Percentiles rank a stretch among this genome's conserved stretches.
Conservation (phyloP, 495 filamentous ascomycete genomes). For the Penicillium robsamsonii region DNA sequence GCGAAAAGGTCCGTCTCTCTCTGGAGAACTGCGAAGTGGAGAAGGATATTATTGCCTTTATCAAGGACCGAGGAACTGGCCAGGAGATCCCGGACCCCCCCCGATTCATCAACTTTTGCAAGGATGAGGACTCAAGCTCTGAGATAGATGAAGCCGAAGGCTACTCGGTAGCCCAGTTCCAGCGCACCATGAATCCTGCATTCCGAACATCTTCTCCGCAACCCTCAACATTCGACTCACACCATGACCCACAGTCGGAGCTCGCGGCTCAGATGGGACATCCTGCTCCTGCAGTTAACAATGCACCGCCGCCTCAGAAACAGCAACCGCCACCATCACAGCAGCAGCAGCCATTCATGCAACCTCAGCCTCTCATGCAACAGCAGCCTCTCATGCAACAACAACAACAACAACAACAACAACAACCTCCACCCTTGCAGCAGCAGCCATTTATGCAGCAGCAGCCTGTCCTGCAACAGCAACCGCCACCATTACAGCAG, state of each 20-base stretch:
- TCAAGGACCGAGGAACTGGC: slow-evolving; percentile 84
- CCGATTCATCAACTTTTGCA: slow-evolving; percentile 97
- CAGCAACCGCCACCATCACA: slow-evolving; percentile 7
- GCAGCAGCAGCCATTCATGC: not conserved
- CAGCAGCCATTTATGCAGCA: not conserved
- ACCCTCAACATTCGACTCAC: slow-evolving; percentile 82
- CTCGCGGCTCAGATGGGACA: slow-evolving; percentile 64
- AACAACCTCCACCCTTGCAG: not conserved
- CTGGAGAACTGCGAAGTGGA: slow-evolving; percentile 95
- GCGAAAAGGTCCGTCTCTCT: slow-evolving; percentile 93
- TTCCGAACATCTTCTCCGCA: slow-evolving; percentile 90
- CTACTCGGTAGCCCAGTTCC: slow-evolving; percentile 94
- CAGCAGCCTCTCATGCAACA: not conserved
- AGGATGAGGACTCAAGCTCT: slow-evolving; percentile 79
- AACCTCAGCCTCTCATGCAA: slow-evolving; percentile 8
- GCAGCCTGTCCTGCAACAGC: slow-evolving; percentile 4
- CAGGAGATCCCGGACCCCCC: slow-evolving; percentile 97
- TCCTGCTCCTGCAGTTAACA: slow-evolving; percentile 45
- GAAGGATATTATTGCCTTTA: slow-evolving; percentile 89
- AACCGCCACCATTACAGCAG: not conserved
- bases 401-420: not conserved
- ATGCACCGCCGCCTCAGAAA: slow-evolving; percentile 22
- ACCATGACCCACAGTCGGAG: slow-evolving; percentile 76
- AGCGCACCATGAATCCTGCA: slow-evolving; percentile 89
- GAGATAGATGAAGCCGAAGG: slow-evolving; percentile 80